Evolutionary conservation across 768 basidiomycete species (phyloP).

Genomic region (Grammothele lineata): DNA sequence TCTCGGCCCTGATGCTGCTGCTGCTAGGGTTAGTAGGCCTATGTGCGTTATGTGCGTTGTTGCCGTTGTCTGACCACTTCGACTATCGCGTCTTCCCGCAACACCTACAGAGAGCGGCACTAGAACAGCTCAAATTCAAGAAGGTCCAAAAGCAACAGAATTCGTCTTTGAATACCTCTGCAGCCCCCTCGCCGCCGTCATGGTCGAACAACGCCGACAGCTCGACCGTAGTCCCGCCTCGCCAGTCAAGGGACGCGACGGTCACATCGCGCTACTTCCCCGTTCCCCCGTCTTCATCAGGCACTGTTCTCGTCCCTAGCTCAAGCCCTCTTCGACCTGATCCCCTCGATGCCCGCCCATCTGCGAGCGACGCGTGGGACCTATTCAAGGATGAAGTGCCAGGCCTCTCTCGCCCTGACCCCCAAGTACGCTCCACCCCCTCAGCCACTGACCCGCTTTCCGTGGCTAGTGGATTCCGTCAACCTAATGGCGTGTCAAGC

Average conservation of each 20-base stretch:
- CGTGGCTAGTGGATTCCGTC: slow-evolving; percentile 55
- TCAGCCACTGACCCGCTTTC: slow-evolving; percentile 48
- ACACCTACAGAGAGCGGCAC: slow-evolving; percentile 37
- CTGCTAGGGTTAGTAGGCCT: slow-evolving; percentile 46
- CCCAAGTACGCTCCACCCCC: slow-evolving; percentile 32
- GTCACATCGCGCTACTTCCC: slow-evolving; percentile 57
- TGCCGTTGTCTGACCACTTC: slow-evolving; percentile 17
- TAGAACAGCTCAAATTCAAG: slow-evolving; percentile 46
- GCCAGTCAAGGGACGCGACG: slow-evolving; percentile 78
- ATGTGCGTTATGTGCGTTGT: slow-evolving; percentile 11
- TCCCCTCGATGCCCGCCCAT: slow-evolving; percentile 32
- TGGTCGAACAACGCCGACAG: slow-evolving; percentile 10
- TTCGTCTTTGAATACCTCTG: slow-evolving; percentile 12
- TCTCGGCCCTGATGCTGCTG: slow-evolving; percentile 39
- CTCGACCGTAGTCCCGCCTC: slow-evolving; percentile 36
- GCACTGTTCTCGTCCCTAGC: slow-evolving; percentile 68
- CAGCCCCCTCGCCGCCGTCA: slow-evolving; percentile 21
- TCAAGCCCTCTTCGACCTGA: slow-evolving; percentile 61
- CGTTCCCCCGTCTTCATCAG: slow-evolving; percentile 42
- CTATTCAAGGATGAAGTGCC: slow-evolving; percentile 40
- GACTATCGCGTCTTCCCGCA: slow-evolving; percentile 7
- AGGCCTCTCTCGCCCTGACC: slow-evolving; percentile 32
- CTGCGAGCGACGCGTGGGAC: slow-evolving; percentile 33
- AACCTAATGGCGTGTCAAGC: slow-evolving; percentile 38
- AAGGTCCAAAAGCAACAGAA: slow-evolving; percentile 33